phyloP scores from a whole-genome alignment of 768 basidiomycete species.

The Calocybe indica region DNA sequence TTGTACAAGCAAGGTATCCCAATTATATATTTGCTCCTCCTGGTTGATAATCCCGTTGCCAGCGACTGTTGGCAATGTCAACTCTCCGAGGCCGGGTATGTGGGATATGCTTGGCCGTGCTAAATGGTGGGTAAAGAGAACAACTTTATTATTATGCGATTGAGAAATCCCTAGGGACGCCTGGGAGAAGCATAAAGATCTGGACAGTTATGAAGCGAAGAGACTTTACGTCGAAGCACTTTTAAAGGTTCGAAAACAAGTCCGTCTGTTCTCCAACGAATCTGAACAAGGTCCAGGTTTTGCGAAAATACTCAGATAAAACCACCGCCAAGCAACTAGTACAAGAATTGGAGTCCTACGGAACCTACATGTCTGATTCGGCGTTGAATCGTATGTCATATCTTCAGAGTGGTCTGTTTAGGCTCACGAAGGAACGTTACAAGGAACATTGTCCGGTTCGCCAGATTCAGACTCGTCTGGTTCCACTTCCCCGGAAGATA shows the following conservation, averaged over 20 bases:
- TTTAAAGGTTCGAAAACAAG: conserved; percentile 52
- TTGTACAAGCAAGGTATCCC: conserved; percentile 73
- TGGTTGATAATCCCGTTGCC: conserved; percentile 9
- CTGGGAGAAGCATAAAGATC: conserved; percentile 89
- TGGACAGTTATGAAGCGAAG: conserved; percentile 77
- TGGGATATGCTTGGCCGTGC: conserved; percentile 91
- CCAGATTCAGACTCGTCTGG: conserved; percentile 59
- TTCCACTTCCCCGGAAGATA: conserved; percentile 47
- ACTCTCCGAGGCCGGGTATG: conserved; percentile 71
- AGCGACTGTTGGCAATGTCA: conserved; percentile 92
- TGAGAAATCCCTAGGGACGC: conserved; percentile 61
- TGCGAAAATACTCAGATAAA: conserved; percentile 80
- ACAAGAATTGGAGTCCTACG: conserved; percentile 71
- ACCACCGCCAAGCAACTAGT: conserved; percentile 71
- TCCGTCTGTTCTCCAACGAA: not conserved
- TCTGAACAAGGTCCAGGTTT: conserved; percentile 42
- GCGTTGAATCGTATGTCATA: conserved; percentile 53
- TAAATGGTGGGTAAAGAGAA: conserved; percentile 65
- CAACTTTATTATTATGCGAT: not conserved
- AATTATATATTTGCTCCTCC: conserved; percentile 48
- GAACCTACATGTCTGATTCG: conserved; percentile 59
- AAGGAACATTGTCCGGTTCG: conserved; percentile 44
- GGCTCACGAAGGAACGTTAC: conserved; percentile 1
- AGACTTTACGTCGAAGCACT: conserved; percentile 86
- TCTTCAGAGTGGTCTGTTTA: not conserved